Percentiles rank a stretch among this genome's conserved stretches.
Evolutionary conservation across 1,284 basidiomycete genomes (phyloP).

Genomic region (Somion occarium): DNA sequence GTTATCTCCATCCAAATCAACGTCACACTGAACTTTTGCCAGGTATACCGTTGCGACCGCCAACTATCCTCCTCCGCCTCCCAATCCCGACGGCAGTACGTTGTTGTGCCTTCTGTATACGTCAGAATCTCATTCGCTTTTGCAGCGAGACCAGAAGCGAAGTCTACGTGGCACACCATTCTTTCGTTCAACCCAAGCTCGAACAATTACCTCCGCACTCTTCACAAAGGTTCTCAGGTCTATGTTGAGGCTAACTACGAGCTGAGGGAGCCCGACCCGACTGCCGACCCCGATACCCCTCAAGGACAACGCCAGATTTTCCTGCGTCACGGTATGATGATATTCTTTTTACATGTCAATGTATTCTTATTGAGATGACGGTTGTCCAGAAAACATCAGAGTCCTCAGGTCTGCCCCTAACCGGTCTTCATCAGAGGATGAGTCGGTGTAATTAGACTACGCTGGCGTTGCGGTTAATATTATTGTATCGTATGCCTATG

Average conservation of each 20-base stretch:
- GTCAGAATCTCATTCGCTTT: not conserved
- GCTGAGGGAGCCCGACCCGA: slow-evolving; percentile 61
- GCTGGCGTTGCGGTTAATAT: not conserved
- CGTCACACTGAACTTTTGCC: not conserved
- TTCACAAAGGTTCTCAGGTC: slow-evolving; percentile 67
- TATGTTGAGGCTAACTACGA: slow-evolving; percentile 76
- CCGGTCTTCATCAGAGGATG: slow-evolving; percentile 10
- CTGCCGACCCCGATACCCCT: slow-evolving; percentile 56
- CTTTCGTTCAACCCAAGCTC: slow-evolving; percentile 58
- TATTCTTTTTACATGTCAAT: not conserved
- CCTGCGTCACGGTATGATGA: slow-evolving; percentile 61
- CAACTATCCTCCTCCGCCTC: slow-evolving; percentile 53
- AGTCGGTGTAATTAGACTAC: slow-evolving; percentile 1
- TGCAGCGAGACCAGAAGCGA: slow-evolving; percentile 47
- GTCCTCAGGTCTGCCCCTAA: slow-evolving; percentile 19
- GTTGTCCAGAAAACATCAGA: slow-evolving; percentile 25
- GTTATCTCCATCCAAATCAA: not conserved
- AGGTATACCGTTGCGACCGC: slow-evolving; percentile 70
- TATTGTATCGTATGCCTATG: not conserved
- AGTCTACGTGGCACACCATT: slow-evolving; percentile 70
- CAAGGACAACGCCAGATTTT: slow-evolving; percentile 76
- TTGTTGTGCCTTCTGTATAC: slow-evolving; percentile 9
- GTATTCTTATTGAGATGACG: slow-evolving; percentile 5
- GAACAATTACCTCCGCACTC: slow-evolving; percentile 56
- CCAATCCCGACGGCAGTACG: slow-evolving; percentile 58